phyloP scores from a whole-genome alignment of 208 protist genomes.

The Leishmania gerbilli region DNA sequence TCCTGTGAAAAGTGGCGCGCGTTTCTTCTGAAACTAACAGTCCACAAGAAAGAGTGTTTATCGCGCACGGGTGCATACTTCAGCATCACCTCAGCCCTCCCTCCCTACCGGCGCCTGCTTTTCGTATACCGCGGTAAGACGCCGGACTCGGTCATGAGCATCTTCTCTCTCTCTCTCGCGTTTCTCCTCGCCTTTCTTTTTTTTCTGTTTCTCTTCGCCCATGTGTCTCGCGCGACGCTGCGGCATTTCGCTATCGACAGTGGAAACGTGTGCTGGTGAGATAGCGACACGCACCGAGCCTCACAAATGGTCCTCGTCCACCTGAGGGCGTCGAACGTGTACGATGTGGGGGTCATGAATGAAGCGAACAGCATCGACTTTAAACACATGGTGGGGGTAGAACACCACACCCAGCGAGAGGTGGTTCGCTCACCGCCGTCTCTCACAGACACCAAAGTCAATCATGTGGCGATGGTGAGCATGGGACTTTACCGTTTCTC shows the following conservation, averaged over 20 bases:
- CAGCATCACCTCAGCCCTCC: background rate
- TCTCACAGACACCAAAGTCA: constrained; percentile 7
- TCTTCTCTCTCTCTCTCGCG: background rate
- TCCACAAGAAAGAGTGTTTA: background rate
- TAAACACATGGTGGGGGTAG: constrained; percentile 16
- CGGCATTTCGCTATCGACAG: no score
- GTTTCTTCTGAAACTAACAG: background rate
- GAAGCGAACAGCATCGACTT: constrained; percentile 40
- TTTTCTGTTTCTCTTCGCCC: background rate
- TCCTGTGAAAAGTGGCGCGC: background rate
- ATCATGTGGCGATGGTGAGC: background rate
- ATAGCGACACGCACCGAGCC: background rate
- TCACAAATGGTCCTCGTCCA: constrained; percentile 23
- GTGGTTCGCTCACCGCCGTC: constrained; percentile 31
- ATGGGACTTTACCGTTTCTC: constrained; percentile 35
- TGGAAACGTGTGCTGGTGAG: background rate
- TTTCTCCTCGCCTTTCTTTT: background rate
- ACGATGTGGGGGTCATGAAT: constrained; percentile 7
- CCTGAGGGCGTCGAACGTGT: constrained; percentile 18
- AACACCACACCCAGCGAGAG: constrained; percentile 22
- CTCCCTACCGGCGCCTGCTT: no score
- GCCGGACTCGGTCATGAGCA: background rate
- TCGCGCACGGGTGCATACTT: background rate
- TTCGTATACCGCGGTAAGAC: background rate
- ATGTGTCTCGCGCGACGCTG: background rate